These are phyloP conservation scores for Russula olivacea DNA, from an alignment of 768 basidiomycete genomes.

Conservation along the genomic window DNA sequence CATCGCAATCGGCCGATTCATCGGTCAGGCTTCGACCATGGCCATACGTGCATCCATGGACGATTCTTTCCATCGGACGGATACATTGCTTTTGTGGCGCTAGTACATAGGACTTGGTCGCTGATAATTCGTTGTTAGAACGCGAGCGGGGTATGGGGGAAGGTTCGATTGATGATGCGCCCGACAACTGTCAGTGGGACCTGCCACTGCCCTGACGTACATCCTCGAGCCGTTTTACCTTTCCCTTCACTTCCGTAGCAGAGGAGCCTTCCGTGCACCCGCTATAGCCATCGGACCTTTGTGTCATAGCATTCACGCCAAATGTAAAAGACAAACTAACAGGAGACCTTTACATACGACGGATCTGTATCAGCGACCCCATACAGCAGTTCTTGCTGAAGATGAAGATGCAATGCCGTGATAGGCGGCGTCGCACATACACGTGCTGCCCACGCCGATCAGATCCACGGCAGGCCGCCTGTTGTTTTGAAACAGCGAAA, in stretches of 20 bases:
- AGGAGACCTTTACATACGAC: too few species aligned
- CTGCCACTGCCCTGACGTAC: neutral
- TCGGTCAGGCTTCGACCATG: neutral
- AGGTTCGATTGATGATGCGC: conserved; percentile 4
- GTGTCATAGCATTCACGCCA: neutral
- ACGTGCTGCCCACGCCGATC: conserved; percentile 14
- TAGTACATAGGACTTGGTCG: neutral
- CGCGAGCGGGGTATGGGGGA: neutral
- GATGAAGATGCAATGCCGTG: neutral
- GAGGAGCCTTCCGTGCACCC: neutral
- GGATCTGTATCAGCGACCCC: neutral
- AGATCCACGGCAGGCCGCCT: neutral
- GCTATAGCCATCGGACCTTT: neutral
- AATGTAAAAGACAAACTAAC: too few species aligned
- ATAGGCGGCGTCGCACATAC: neutral
- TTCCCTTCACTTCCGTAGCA: conserved; percentile 4
- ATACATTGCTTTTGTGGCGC: neutral
- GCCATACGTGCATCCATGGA: neutral
- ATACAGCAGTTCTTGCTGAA: neutral
- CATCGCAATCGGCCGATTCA: neutral
- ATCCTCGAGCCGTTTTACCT: neutral
- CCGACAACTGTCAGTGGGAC: neutral
- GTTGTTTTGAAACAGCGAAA: neutral
- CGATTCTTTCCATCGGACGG: neutral
- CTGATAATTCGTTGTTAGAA: conserved; percentile 10